A percentile compares a stretch with the other conserved stretches of the same genome.
phyloP scores from a whole-genome alignment of 495 filamentous ascomycete genomes.

The Neurospora sp. region DNA sequence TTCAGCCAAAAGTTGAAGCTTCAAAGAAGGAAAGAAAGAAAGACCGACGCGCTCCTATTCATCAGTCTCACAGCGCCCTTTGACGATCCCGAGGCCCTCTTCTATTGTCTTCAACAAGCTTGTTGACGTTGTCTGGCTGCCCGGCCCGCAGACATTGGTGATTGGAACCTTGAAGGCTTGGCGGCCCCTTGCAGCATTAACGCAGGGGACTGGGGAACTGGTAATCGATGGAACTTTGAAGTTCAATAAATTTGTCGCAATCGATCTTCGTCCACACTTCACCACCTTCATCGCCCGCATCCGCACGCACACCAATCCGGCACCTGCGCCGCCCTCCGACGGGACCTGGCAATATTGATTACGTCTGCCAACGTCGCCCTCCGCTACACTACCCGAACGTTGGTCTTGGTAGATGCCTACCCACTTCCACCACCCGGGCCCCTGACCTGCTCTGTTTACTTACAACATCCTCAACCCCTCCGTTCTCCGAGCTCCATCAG shows the following conservation, averaged over 20 bases:
- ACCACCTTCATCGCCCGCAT: not conserved
- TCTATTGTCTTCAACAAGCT: not conserved
- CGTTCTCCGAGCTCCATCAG: not conserved
- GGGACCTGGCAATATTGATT: not conserved
- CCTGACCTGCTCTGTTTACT: not conserved
- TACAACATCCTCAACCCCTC: not conserved
- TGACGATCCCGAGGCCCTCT: not conserved
- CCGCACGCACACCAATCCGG: not conserved
- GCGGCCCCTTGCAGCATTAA: not conserved
- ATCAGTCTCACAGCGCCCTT: not conserved
- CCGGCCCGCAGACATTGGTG: not conserved
- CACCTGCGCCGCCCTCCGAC: not conserved
- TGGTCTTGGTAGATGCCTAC: constrained; percentile 3
- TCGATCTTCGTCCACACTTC: not conserved
- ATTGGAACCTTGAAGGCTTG: not conserved
- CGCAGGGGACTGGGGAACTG: not conserved
- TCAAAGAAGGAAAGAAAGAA: not conserved
- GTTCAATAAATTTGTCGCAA: not conserved
- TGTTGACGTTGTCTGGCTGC: not conserved
- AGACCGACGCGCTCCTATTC: not conserved
- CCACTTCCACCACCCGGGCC: not conserved
- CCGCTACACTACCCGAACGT: not conserved
- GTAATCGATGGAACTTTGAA: not conserved
- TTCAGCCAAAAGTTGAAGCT: not conserved
- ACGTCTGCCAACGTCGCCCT: not conserved